Conservation (phyloP, 2,329 filamentous ascomycete species). For the Alternaria postmessia region DNA sequence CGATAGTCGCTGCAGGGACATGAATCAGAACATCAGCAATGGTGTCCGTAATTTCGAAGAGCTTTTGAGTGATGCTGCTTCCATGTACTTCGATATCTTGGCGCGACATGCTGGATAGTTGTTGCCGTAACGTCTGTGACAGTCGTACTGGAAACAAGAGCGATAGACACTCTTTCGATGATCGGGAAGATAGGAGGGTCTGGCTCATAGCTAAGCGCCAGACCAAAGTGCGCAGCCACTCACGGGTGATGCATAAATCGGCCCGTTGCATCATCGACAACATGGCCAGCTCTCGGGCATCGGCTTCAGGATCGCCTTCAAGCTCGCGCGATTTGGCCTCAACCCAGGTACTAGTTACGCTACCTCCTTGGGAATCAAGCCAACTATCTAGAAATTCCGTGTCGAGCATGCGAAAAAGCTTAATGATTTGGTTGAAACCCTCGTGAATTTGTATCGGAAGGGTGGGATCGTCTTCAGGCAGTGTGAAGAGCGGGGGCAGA, state of each 20-base stretch:
- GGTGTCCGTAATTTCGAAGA: slow-evolving; percentile 68
- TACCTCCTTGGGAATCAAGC: slow-evolving; percentile 49
- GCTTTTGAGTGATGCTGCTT: slow-evolving; percentile 64
- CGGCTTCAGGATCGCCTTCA: slow-evolving; percentile 49
- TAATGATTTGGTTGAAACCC: slow-evolving; percentile 56
- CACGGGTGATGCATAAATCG: slow-evolving; percentile 60
- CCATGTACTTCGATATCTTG: slow-evolving; percentile 64
- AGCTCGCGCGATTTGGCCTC: slow-evolving; percentile 56
- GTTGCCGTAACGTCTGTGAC: slow-evolving; percentile 54
- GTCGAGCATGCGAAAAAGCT: slow-evolving; percentile 56
- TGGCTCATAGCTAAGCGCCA: slow-evolving; percentile 62
- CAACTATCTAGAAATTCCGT: slow-evolving; percentile 56
- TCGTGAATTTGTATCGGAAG: slow-evolving; percentile 52
- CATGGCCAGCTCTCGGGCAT: slow-evolving; percentile 49
- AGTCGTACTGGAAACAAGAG: slow-evolving; percentile 57
- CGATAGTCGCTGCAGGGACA: slow-evolving; percentile 56
- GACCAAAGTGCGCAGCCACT: slow-evolving; percentile 59
- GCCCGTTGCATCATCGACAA: slow-evolving; percentile 57
- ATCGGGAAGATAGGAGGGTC: slow-evolving; percentile 54
- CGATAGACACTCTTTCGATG: slow-evolving; percentile 50
- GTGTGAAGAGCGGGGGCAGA: slow-evolving; percentile 49
- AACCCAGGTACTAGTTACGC: slow-evolving; percentile 55
- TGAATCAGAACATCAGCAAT: slow-evolving; percentile 66
- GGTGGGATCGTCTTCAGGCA: slow-evolving; percentile 53
- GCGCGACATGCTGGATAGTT: slow-evolving; percentile 53